Evolutionary conservation across 495 filamentous ascomycete genomes (phyloP), one percentile per base, ranked within the genome.

Genomic region (Penicillium silybi): DNA sequence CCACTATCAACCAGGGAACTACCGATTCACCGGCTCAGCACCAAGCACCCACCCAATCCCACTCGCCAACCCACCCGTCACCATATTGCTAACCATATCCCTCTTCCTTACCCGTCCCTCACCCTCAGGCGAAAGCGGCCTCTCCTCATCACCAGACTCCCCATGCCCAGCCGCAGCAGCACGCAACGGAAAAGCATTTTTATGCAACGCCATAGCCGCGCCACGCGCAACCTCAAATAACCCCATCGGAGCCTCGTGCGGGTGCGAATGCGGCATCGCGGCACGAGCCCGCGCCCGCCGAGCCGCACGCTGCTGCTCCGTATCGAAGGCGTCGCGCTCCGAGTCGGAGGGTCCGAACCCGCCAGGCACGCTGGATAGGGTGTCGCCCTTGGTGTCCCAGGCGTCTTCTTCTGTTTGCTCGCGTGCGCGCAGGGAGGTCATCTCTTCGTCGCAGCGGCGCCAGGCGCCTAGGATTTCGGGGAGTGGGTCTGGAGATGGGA

Each of bases 161-260:
- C 54, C 40, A 49, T 59, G 55, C 58, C 58, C 53, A 57, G 49
- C 49, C 2, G 53, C 61, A 38, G 63, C 57, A 4, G 59, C 66
- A 13, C 71, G 65, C 10, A 85, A 61, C 9, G 81, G 80, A 55
- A 84, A 84, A 4, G 82, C 77, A 57, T 76, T 84, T 66, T 80
- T 81, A 47, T 82, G 79, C 19, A 87, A 78, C 7, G 95, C 91
- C 37, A 85, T 78, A 5, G 88, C 83, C 26, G 91, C 90, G 46
- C 85, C 90, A 23, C 90, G 78, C 7, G 92, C 90, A 38, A 97
- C 82, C 54, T 96, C 95, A 61, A 98, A 97, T 20, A 97, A 73
- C 2, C 90, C 91, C 85, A 97, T 92, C 0, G 93, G 93, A 27
- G 89, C 87, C 62, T 95, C 91, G 46, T 90, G 87, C 13, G 71